phyloP scores from a whole-genome alignment of 2,329 filamentous ascomycete genomes.

The Zopfia rhizophila region DNA sequence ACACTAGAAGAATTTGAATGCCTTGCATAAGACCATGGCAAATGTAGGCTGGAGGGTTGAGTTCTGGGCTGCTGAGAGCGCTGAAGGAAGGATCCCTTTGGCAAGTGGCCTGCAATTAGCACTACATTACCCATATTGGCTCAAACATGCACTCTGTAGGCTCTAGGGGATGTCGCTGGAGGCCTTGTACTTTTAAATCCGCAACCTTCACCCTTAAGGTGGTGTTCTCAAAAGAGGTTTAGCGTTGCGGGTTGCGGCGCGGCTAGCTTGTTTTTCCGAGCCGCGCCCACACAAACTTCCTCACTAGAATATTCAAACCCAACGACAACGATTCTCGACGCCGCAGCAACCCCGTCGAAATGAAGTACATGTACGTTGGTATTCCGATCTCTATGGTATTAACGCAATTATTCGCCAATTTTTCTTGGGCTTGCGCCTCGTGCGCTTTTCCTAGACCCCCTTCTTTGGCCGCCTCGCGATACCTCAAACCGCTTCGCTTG shows the following conservation, averaged over 20 bases:
- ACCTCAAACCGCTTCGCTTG: conserved; percentile 24
- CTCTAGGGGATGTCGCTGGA: no score
- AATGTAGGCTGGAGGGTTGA: no score
- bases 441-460: background rate
- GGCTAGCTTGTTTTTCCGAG: conserved; percentile 25
- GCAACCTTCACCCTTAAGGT: background rate
- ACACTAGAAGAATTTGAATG: no score
- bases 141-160: no score
- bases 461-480: no score
- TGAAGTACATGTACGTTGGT: conserved; percentile 85
- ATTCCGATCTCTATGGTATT: conserved; percentile 4
- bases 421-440: background rate
- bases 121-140: no score
- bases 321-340: conserved; percentile 48
- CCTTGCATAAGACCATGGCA: no score
- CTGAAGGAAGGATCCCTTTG: background rate
- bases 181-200: no score
- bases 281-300: conserved; percentile 24
- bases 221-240: conserved; percentile 4
- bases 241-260: conserved; percentile 14
- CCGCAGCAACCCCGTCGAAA: conserved; percentile 69
- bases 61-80: background rate
- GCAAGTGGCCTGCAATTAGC: no score
- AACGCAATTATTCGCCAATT: background rate
- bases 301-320: conserved; percentile 11